These are phyloP conservation scores for Colletotrichum agaves DNA, from an alignment of 2,329 filamentous ascomycete species.

Conservation along the genomic window DNA sequence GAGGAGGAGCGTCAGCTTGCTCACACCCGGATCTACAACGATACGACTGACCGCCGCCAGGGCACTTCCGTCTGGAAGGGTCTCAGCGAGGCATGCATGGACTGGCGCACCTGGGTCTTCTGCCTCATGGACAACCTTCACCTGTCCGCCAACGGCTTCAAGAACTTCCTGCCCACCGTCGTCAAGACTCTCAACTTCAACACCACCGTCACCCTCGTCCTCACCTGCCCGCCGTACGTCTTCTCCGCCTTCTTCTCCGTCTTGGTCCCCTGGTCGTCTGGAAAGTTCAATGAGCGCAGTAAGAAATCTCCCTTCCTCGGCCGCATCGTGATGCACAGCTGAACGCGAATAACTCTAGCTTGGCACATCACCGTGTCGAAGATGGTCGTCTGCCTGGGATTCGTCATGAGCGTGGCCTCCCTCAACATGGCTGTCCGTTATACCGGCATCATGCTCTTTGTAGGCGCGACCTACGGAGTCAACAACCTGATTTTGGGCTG, in stretches of 20 bases:
- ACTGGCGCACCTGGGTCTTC: constrained; percentile 61
- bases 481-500: constrained; percentile 59
- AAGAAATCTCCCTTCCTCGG: no score
- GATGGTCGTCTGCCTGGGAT: constrained; percentile 49
- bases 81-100: constrained; percentile 54
- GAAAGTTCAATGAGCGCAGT: constrained; percentile 56
- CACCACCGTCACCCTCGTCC: constrained; percentile 56
- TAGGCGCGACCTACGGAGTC: constrained; percentile 46
- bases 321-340: no score
- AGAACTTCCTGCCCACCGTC: constrained; percentile 49
- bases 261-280: constrained; percentile 52
- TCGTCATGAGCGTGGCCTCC: constrained; percentile 41
- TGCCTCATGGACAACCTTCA: constrained; percentile 63
- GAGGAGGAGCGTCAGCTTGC: constrained; percentile 55
- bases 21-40: constrained; percentile 46
- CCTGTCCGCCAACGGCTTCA: constrained; percentile 59
- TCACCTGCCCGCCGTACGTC: constrained; percentile 59
- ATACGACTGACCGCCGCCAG: constrained; percentile 48
- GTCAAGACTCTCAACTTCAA: constrained; percentile 56
- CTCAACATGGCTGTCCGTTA: constrained; percentile 35
- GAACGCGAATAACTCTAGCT: constrained; percentile 25
- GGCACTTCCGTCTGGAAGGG: constrained; percentile 54
- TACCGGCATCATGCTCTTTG: constrained; percentile 51
- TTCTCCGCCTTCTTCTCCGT: constrained; percentile 54
- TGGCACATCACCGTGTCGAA: constrained; percentile 60